phyloP scores from a whole-genome alignment of 164 flowering plant genomes.

The Berberis vulgaris region DNA sequence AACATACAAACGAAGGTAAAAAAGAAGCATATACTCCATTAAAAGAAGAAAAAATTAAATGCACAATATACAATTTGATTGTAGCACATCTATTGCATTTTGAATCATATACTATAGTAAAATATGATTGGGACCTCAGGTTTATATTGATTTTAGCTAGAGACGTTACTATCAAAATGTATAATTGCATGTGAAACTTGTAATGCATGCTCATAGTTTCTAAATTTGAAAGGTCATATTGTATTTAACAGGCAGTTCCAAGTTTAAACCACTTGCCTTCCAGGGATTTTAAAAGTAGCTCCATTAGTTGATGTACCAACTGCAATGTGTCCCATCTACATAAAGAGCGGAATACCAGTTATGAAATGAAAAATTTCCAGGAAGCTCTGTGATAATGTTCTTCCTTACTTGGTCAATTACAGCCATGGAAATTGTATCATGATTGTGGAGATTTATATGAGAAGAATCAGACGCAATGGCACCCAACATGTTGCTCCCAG shows the following conservation, averaged over 20 bases:
- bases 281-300: conserved; percentile 89
- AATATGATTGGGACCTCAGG: too few relatives aligned
- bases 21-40: too few relatives aligned
- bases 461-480: conserved; percentile 21
- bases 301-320: conserved; percentile 99
- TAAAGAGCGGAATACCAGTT: conserved; percentile 6
- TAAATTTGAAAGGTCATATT: background rate
- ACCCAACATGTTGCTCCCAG: conserved; percentile 16
- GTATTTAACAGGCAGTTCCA: background rate
- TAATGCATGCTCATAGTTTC: too few relatives aligned
- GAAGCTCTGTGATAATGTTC: conserved; percentile 1
- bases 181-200: too few relatives aligned
- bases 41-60: too few relatives aligned
- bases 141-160: too few relatives aligned
- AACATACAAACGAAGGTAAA: too few relatives aligned
- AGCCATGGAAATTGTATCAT: conserved; percentile 95
- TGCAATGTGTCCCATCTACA: conserved; percentile 75
- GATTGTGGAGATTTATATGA: conserved; percentile 45
- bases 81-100: too few relatives aligned
- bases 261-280: conserved; percentile 45
- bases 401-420: conserved; percentile 70
- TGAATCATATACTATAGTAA: too few relatives aligned
- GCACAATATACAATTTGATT: too few relatives aligned
- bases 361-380: background rate
- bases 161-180: too few relatives aligned